Evolutionary conservation across 139 green algal species (phyloP), one percentile per base, ranked within the genome.

Genomic region (Asterochloris erici): DNA sequence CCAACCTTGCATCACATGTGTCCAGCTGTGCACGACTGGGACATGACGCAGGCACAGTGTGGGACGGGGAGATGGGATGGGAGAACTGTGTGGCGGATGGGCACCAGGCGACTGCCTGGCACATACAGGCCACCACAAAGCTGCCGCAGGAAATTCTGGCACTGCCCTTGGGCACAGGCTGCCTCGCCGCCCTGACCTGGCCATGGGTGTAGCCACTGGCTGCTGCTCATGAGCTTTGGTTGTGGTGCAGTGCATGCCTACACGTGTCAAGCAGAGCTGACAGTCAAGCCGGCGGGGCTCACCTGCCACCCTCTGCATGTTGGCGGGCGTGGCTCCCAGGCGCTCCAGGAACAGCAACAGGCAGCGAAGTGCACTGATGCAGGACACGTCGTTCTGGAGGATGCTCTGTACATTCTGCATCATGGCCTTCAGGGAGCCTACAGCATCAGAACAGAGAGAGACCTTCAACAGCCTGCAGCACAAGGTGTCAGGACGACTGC

Each of bases 361-460:
- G n/a, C 76, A 80, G 54, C 76, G 76, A n/a, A 69, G 60, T 80
- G 76, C 76, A 80, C 60, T 70, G 47, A 80, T 62, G 38, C 60
- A 70, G 21, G 76, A 54, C 76, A 80, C 23, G 11, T 13, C 74
- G 29, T n/a, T 68, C 47, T 80, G 76, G 24, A 29, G 68, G 23
- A 80, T 14, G 21, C 60, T 16, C 24, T 80, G 14, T 69, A 80
- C 47, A 19, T 64, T 61, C 54, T 69, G 24, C 47, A 80, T 62
- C 47, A 27, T n/a, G 54, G 29, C 16, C 14, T n/a, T 69, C 76
- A 80, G 23, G 54, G 14, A 61, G 68, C 76, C 76, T 80, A 54
- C 61, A 54, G 15, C 27, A 12, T 54, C 38, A 68, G 19, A 68
- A 16, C 38, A 63, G 66, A 26, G 17, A 61, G 19, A 62, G 26